These are phyloP conservation scores for Cytospora schulzeri DNA, from an alignment of 2,329 filamentous ascomycete species.

Conservation along the genomic window DNA sequence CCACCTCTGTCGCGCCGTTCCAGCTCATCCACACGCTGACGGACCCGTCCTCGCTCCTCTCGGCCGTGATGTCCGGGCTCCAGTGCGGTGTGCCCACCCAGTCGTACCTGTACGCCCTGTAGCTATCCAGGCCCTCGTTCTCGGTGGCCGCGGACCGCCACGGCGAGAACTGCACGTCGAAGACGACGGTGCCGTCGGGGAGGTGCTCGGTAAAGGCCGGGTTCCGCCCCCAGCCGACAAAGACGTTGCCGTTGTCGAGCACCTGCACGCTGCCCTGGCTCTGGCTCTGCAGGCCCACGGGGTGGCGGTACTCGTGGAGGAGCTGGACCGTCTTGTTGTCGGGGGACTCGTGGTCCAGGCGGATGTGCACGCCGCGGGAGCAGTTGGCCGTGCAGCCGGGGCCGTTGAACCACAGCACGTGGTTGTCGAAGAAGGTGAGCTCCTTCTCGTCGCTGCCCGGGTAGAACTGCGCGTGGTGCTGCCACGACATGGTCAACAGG, in stretches of 20 bases:
- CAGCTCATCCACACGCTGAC: constrained; percentile 35
- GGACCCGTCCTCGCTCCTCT: constrained; percentile 29
- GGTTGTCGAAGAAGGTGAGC: constrained; percentile 54
- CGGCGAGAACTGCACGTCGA: constrained; percentile 45
- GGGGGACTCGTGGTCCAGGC: constrained; percentile 37
- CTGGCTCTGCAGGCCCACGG: constrained; percentile 37
- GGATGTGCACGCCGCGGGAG: constrained; percentile 41
- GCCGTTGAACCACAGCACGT: constrained; percentile 29
- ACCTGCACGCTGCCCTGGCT: constrained; percentile 47
- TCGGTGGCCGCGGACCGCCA: constrained; percentile 28
- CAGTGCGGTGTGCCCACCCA: constrained; percentile 33
- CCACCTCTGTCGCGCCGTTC: constrained; percentile 38
- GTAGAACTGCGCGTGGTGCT: constrained; percentile 48
- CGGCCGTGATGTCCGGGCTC: constrained; percentile 29
- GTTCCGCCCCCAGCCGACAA: constrained; percentile 51
- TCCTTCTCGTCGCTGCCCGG: constrained; percentile 40
- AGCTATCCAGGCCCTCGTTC: constrained; percentile 29
- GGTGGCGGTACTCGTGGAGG: constrained; percentile 42
- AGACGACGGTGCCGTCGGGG: constrained; percentile 41
- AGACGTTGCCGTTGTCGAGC: constrained; percentile 40
- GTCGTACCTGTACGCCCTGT: constrained; percentile 33
- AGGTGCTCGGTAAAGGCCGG: constrained; percentile 50
- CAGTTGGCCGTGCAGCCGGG: constrained; percentile 15
- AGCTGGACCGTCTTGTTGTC: constrained; percentile 47
- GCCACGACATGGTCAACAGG: constrained; percentile 41